Evolutionary conservation across 495 filamentous ascomycete genomes (phyloP), one percentile per base, ranked within the genome.

Genomic region (Penicillium egyptiacum): DNA sequence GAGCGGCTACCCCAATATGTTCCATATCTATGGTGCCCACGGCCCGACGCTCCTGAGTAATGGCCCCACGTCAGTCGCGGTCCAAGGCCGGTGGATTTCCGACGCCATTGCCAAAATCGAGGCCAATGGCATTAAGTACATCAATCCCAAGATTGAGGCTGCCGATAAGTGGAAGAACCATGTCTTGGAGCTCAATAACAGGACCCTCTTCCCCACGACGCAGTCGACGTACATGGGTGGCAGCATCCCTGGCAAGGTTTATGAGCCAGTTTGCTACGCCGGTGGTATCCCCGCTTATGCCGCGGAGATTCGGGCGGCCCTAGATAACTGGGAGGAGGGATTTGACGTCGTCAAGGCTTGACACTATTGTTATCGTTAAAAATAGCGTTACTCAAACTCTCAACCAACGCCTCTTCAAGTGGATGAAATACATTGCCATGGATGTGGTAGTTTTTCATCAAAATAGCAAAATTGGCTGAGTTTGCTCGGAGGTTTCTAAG

Each of bases 151-250:
- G 9, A 53, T 54, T 17, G 75, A 80, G 59, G 78, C 77, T 6
- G 75, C 79, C 55, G 65, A 79, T 41, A 52, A 54, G 23, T 85
- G 81, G 81, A 76, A 75, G 49, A 33, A 70, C 17, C 65, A 72
- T 16, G 69, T 78, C 35, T 40, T 70, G 19, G 68, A 74, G 41
- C 28, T 80, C 20, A 68, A 59, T n/a, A 62, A 82, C 30, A 64
- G 62, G 54, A 78, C 71, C 14, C 64, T 84, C n/a, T 79, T 85
- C 33, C 75, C 76, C 0, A 74, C 70, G 2, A 76, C 70, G 11
- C 66, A 58, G 65, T 75, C 70, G 4, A 78, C 74, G n/a, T 83
- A 81, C 61, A 79, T 80, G 75, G 80, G 80, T 41, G 79, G 72
- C 8, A 77, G 68, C 48, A 66, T 76, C n/a, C 80, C 78, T 16